Percentiles rank a stretch among this genome's conserved stretches.
phyloP scores from a whole-genome alignment of 352 stramenopile species.

The Blastocystis sp. region DNA sequence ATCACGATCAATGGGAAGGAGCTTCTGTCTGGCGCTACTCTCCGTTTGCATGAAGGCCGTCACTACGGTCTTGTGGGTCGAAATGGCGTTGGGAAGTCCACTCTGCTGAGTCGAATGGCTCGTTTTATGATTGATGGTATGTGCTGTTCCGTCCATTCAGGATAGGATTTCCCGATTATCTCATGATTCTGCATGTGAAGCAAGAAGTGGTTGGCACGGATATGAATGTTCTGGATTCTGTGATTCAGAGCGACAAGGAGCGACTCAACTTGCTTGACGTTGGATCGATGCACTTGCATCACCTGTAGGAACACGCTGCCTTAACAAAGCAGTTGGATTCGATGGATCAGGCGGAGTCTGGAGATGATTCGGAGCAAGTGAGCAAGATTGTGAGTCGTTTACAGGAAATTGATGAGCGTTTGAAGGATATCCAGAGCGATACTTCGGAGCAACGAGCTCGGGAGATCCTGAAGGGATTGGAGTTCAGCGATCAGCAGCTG shows the following conservation, averaged over 20 bases:
- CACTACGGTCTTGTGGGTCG: conserved; percentile 68
- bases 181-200: conserved; percentile 52
- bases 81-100: conserved; percentile 73
- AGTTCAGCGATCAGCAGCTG: conserved; percentile 82
- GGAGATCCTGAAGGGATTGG: conserved; percentile 79
- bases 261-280: conserved; percentile 28
- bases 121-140: conserved; percentile 7
- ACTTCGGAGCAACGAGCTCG: conserved; percentile 77
- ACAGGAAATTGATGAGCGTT: conserved; percentile 77
- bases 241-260: conserved; percentile 50
- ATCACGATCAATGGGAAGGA: conserved; percentile 40
- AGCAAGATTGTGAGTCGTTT: conserved; percentile 69
- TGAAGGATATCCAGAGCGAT: conserved; percentile 75
- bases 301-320: conserved; percentile 23
- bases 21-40: conserved; percentile 18
- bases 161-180: conserved; percentile 32
- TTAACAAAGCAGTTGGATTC: background rate
- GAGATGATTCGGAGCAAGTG: conserved; percentile 21
- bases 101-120: conserved; percentile 68
- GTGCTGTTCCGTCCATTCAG: background rate
- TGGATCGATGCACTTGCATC: background rate
- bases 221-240: conserved; percentile 1
- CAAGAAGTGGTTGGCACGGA: conserved; percentile 21
- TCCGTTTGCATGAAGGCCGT: conserved; percentile 32
- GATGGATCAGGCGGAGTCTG: background rate